A percentile compares a stretch with the other conserved stretches of the same genome.
These are phyloP conservation scores for Xylaria digitata DNA, from an alignment of 2,329 filamentous ascomycete species.

Conservation along the genomic window DNA sequence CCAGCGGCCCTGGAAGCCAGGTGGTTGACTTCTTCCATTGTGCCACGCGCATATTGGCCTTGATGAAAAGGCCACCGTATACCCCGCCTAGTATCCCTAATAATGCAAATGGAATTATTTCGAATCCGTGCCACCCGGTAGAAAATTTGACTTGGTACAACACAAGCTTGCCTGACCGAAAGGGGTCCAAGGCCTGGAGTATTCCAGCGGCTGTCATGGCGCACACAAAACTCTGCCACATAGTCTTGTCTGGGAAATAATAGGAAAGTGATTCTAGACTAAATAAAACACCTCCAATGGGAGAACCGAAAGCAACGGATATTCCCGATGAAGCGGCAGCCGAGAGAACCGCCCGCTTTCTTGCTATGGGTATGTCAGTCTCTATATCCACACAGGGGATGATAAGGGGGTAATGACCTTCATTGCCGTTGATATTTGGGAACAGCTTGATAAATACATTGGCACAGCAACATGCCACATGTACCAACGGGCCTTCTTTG, in stretches of 20 bases:
- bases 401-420: slow-evolving; percentile 66
- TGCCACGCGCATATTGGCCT: slow-evolving; percentile 88
- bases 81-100: slow-evolving; percentile 92
- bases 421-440: slow-evolving; percentile 82
- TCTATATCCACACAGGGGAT: neutral
- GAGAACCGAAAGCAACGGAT: slow-evolving; percentile 94
- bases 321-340: slow-evolving; percentile 92
- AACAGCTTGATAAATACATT: slow-evolving; percentile 95
- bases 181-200: slow-evolving; percentile 91
- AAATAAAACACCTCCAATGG: slow-evolving; percentile 87
- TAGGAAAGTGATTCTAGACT: slow-evolving; percentile 95
- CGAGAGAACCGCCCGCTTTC: slow-evolving; percentile 91
- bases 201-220: slow-evolving; percentile 98
- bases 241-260: slow-evolving; percentile 98
- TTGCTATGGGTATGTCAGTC: slow-evolving; percentile 63
- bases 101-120: slow-evolving; percentile 86
- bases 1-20: slow-evolving; percentile 77
- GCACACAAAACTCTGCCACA: slow-evolving; percentile 99
- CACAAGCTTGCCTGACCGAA: slow-evolving; percentile 93
- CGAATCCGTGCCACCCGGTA: slow-evolving; percentile 92
- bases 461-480: slow-evolving; percentile 96
- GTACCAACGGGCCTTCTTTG: slow-evolving; percentile 94
- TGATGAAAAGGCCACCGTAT: slow-evolving; percentile 95
- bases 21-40: slow-evolving; percentile 77
- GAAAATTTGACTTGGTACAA: slow-evolving; percentile 96